A percentile compares a stretch with the other conserved stretches of the same genome.
Evolutionary conservation across 106 monocot species (phyloP).

Genomic region (Allium sativum): DNA sequence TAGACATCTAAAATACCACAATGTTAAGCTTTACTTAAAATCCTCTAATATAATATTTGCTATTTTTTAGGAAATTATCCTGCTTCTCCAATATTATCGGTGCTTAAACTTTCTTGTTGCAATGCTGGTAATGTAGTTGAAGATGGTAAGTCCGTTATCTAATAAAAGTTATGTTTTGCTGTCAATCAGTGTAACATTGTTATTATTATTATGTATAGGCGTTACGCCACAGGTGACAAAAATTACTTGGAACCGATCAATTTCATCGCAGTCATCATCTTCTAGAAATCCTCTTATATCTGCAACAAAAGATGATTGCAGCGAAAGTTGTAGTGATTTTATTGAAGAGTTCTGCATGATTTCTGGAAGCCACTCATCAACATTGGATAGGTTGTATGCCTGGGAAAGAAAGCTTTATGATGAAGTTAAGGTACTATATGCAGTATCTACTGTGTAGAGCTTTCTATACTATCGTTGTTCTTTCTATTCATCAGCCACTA

Average conservation of each 20-base stretch:
- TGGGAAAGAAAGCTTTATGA: slow-evolving; percentile 94
- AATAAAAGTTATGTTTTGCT: too few species aligned
- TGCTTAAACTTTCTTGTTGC: slow-evolving; percentile 45
- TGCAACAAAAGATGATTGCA: slow-evolving; percentile 45
- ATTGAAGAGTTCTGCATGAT: slow-evolving; percentile 83
- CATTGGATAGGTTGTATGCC: slow-evolving; percentile 75
- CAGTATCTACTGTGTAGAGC: too few species aligned
- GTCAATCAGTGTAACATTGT: too few species aligned
- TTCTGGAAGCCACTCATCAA: slow-evolving; percentile 85
- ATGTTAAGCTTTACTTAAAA: too few species aligned
- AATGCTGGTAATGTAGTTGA: slow-evolving; percentile 18
- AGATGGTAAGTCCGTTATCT: slow-evolving; percentile 26
- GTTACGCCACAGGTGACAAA: slow-evolving; percentile 39
- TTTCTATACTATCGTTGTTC: too few species aligned
- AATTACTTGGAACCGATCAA: slow-evolving; percentile 73
- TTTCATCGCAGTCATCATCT: slow-evolving; percentile 78
- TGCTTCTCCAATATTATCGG: slow-evolving; percentile 20
- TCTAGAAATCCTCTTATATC: slow-evolving; percentile 48
- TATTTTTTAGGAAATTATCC: slow-evolving; percentile 38
- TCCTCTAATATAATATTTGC: too few species aligned
- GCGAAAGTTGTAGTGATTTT: slow-evolving; percentile 60
- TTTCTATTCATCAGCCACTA: too few species aligned
- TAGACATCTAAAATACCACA: too few species aligned
- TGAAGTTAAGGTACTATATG: slow-evolving; percentile 71
- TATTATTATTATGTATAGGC: slow-evolving; percentile 22